Base-by-base conservation (phyloP, 164 flowering plant genomes). In the Paratinospora sagittata region DNA sequence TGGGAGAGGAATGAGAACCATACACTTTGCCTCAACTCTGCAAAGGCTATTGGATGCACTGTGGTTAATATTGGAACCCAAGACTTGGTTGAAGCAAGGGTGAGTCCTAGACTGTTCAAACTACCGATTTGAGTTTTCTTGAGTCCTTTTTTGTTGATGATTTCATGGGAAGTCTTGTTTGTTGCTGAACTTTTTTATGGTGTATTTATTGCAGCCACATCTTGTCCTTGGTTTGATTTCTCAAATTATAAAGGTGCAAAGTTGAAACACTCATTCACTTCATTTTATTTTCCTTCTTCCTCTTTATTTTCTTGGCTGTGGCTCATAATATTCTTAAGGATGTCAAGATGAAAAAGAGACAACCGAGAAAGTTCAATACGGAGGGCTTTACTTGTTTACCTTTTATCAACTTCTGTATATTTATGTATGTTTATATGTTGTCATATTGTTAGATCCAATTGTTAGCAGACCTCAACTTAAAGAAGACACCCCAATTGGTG, bases 1-100 rank as follows among this genome's bases (percentile, higher is more conserved):
- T 94, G 98, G 98, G 97, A 94, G 79, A 87, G 90, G 77, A 92
- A 90, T 85, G 98, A 94, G 76, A 94, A 94, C 68, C 98, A 94
- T 77, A 94, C 97, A 3, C 89, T 94, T 37, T 92, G 98, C 77
- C 93, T 94, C 63, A 94, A 94, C 76, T 94, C 98, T 70, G 97
- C 97, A 60, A 94, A 90, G 85, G 98, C 98, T 41, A 92, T 94
- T 68, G 98, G 98, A 24, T 94, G 98, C 82, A 92, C 97, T 7
- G 98, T 94, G 37, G 98, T 94, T 26, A 91, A 93, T 74, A 94
- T 92, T 74, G 97, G 98, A 61, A 84, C 90, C 57, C 95, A 94
- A 75, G 98, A 94, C 78, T 78, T 94, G 81, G 82, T 88, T 76
- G 98, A 92, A 83, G 97, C 85, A 75, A 87, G 97, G 83, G 98